Base-by-base conservation (phyloP, 2,329 filamentous ascomycete species). In the Raffaelea deltoideospora region DNA sequence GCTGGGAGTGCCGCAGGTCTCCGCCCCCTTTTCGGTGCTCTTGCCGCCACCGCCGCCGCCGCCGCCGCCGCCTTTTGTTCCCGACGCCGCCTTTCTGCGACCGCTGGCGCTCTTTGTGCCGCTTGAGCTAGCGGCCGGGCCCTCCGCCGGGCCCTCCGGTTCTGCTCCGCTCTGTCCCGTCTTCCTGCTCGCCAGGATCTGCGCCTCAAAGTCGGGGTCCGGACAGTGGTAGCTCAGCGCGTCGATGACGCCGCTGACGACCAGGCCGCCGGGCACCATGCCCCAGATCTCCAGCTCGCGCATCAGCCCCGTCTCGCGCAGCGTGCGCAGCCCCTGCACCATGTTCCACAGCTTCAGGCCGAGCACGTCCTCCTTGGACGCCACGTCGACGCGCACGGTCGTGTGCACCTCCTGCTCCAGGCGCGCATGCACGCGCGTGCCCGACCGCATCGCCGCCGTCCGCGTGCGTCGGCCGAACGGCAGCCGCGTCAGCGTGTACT, bases 191-290 rank as follows among this genome's bases (percentile, higher is more conserved):
- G n/a, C 52, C 31, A 60, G 52, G 33, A 76, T 61, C 37, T 72
- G 65, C 22, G 71, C 62, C 51, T 90, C 82, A 10, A 82, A 69
- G 20, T 73, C 69, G 0, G 69, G 60, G 45, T 92, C 79, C 0
- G 86, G 85, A 47, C 84, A 84, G 17, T 74, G 64, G 48, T 80
- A 80, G 38, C 76, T 85, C 14, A 96, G 57, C 47, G 87, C 76
- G 51, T 98, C 90, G 43, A 98, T 92, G 34, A 96, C 63, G 2
- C 90, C 90, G 47, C 83, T 90, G 41, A 96, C 76, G 41, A 96
- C 76, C 18, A 95, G 63, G 47, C 92, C 72, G 2, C 28, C 31
- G 39, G 90, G 76, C 2, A 95, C 55, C 11, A 80, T 59, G 0
- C 88, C 90, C 85, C 88, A 95, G 4, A 96, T 67, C 48, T 86